Base-by-base conservation (phyloP, 495 filamentous ascomycete species). In the Aspergillus sparsus region DNA sequence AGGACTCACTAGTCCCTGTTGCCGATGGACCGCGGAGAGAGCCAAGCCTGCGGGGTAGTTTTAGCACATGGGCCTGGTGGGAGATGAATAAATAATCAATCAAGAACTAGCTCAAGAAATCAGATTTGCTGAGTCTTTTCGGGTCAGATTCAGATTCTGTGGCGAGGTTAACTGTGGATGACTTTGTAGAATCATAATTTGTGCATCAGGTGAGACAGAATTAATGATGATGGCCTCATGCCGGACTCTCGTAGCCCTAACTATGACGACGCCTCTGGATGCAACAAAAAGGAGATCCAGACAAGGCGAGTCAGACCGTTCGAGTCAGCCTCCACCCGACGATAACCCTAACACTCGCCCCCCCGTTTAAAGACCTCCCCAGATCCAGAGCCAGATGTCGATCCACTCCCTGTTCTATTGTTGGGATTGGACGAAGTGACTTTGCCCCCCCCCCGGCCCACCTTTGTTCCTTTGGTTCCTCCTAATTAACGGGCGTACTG, bases 271-370 rank as follows among this genome's bases (percentile, higher is more conserved):
- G 21, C 1, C 21, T 1, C 21, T 27, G 1, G 21, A 27, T 3
- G 21, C 21, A 27, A 1, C 1, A 1, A 27, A 27, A 27, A 27
- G 21, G 21, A 27, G 21, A 3, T 27, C 21, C 21, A 52, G 13
- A 1, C 0, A 13, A 7, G 6, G 37, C 33, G 53, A 58, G 37
- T 58, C 57, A 60, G 57, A 7, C 36, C n/a, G 8, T 5, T 15
- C 47, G 49, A 60, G 7, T 53, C 57, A 53, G 57, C 46, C 12
- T 53, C 21, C 5, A 15, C 7, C 10, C 37, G 2, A 47, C 12
- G 16, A 9, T 27, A 53, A 16, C 53, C 53, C 53, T 47, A 46
- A 47, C 21, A 3, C 21, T 27, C 21, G 21, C 21, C 21, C 21
- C 21, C 52, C n/a, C 6, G 6, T 54, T 18, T 12, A 37, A 41